Base-by-base conservation (phyloP, 78 protist genomes). In the Pelomyxa schiedti region DNA sequence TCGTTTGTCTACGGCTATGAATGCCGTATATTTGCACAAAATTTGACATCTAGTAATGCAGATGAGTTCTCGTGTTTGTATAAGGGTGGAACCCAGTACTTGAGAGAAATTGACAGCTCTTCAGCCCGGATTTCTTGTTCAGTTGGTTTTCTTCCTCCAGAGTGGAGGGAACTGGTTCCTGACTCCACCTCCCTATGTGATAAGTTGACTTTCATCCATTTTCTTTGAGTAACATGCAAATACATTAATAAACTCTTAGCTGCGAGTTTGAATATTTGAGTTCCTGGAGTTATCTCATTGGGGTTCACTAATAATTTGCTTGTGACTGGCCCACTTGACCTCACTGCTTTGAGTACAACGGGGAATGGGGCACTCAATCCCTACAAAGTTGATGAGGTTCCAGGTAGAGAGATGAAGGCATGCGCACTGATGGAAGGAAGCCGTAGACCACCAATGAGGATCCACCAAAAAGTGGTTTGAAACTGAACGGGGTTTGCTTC, bases 121-220 rank as follows among this genome's bases (percentile, higher is more conserved):
- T 16, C 58, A 47, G 58, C 32, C 32, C 58, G 32, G 16, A 16
- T 16, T 47, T 47, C 58, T 47, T 47, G 58, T 16, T 47, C 32
- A 16, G 58, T 16, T 16, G 16, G 32, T 47, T 16, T 16, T 47
- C 58, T 16, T 24, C 58, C 58, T 47, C 16, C 58, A n/a, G n/a
- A n/a, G n/a, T 16, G 32, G 32, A 47, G 58, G 65, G 52, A 68
- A n/a, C 43, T 29, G 32, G 24, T 26, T 32, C 72, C 47, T 41
- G 73, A 75, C 66, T 83, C 88, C 42, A 78, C 72, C 28, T 79
- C 84, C 5, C 77, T 72, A 32, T 16, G 58, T 47, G 58, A 16
- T 16, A 47, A 47, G 16, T 16, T 16, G 58, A 47, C 32, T 16
- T 47, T 16, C 32, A 16, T 47, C 58, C 32, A 47, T n/a, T n/a